A percentile compares a stretch with the other conserved stretches of the same genome.
Conservation (phyloP, 495 filamentous ascomycete genomes). For the Penicillium desertorum region DNA sequence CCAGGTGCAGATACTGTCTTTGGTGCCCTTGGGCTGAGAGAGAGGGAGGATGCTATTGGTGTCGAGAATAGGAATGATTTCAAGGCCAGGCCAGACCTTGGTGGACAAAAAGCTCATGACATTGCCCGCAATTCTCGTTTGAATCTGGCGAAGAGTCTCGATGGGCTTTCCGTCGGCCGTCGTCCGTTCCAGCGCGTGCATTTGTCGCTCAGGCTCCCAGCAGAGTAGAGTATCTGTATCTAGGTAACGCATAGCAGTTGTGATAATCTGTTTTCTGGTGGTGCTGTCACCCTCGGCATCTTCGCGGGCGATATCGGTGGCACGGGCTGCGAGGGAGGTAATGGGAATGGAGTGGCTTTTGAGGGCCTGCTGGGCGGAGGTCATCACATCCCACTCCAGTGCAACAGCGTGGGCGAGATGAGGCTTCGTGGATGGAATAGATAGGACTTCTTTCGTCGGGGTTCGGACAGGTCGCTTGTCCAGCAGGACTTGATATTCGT, state of each 20-base stretch:
- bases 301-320: constrained; percentile 71
- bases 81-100: constrained; percentile 81
- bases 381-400: constrained; percentile 86
- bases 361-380: constrained; percentile 72
- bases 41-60: constrained; percentile 67
- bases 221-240: constrained; percentile 94
- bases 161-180: constrained; percentile 24
- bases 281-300: constrained; percentile 50
- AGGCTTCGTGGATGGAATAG: constrained; percentile 70
- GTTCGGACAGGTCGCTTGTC: constrained; percentile 77
- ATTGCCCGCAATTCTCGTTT: constrained; percentile 62
- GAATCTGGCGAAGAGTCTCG: constrained; percentile 67
- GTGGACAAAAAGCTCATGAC: constrained; percentile 69
- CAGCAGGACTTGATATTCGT: constrained; percentile 68
- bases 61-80: constrained; percentile 74
- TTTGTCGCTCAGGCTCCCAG: constrained; percentile 68
- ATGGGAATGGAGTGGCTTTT: constrained; percentile 81
- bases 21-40: constrained; percentile 67
- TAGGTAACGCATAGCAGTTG: constrained; percentile 76
- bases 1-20: constrained; percentile 77
- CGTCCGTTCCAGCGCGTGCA: constrained; percentile 26
- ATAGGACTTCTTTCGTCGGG: constrained; percentile 69
- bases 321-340: constrained; percentile 80
- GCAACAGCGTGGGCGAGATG: constrained; percentile 85
- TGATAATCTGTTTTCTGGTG: constrained; percentile 58